A percentile compares a stretch with the other conserved stretches of the same genome.
phyloP scores from a whole-genome alignment of 2,329 filamentous ascomycete species.

The Zalaria obscura region DNA sequence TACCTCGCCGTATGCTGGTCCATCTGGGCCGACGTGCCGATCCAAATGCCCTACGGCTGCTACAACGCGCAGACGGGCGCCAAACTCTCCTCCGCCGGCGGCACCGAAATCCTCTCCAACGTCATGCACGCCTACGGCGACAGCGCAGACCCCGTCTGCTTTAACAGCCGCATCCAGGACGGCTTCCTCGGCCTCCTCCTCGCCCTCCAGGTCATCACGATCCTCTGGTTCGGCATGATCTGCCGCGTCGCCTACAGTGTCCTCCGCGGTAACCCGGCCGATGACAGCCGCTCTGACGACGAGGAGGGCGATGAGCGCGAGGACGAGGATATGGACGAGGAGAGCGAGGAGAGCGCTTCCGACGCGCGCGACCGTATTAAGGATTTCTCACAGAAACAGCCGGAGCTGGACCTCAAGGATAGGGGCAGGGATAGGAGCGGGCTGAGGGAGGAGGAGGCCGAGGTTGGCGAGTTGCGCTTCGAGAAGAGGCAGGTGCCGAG shows the following conservation, averaged over 20 bases:
- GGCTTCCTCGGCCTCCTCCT: constrained; percentile 65
- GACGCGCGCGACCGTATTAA: constrained; percentile 7
- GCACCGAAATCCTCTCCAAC: constrained; percentile 35
- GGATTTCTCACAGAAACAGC: constrained; percentile 10
- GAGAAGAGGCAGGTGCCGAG: constrained; percentile 28
- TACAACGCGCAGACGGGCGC: constrained; percentile 45
- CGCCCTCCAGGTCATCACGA: constrained; percentile 62
- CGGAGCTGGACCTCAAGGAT: constrained; percentile 10
- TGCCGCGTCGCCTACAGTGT: constrained; percentile 69
- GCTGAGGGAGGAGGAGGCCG: constrained; percentile 39
- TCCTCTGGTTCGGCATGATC: constrained; percentile 87
- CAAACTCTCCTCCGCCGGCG: constrained; percentile 37
- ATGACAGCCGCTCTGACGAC: constrained; percentile 78
- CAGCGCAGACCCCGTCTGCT: constrained; percentile 60
- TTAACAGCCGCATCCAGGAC: constrained; percentile 59
- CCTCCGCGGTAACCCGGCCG: constrained; percentile 59
- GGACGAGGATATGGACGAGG: constrained; percentile 25
- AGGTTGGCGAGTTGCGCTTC: constrained; percentile 58
- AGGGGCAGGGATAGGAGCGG: constrained; percentile 1
- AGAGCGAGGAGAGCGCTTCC: constrained; percentile 3
- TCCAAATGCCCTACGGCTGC: constrained; percentile 51
- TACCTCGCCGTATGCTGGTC: constrained; percentile 75
- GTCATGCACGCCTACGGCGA: constrained; percentile 62
- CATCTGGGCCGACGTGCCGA: constrained; percentile 52
- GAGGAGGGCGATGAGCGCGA: constrained; percentile 56